Conservation (phyloP, 2,329 filamentous ascomycete species). For the Lachnellula willkommii region DNA sequence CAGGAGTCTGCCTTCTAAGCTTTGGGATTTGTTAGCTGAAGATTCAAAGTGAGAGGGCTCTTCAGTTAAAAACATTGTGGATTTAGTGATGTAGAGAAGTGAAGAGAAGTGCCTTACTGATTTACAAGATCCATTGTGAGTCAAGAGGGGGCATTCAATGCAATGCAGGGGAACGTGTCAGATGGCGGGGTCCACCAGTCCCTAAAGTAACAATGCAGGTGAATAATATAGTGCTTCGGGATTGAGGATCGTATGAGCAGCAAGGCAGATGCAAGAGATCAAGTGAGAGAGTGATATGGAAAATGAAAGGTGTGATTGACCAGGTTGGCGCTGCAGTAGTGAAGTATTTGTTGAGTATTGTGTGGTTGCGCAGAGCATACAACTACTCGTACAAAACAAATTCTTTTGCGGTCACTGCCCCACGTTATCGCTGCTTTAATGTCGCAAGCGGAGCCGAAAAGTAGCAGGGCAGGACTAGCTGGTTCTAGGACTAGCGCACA, state of each 20-base stretch:
- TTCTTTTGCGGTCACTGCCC: not conserved
- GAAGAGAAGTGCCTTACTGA: conserved; percentile 39
- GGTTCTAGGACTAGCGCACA: too few species aligned
- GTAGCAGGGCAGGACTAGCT: too few species aligned
- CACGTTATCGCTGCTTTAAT: not conserved
- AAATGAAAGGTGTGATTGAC: not conserved
- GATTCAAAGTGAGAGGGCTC: conserved; percentile 39
- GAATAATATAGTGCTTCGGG: not conserved
- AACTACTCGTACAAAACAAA: not conserved
- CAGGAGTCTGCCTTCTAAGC: conserved; percentile 85
- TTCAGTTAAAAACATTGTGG: conserved; percentile 35
- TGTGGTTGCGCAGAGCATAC: not conserved
- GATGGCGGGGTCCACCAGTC: not conserved
- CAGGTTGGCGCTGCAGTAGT: not conserved
- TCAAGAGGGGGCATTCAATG: too few species aligned
- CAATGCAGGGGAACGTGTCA: not conserved
- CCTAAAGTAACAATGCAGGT: too few species aligned
- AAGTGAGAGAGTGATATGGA: not conserved
- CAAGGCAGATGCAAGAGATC: not conserved
- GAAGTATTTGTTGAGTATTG: not conserved
- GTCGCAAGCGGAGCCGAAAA: too few species aligned
- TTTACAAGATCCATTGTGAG: conserved; percentile 55
- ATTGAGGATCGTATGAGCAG: not conserved
- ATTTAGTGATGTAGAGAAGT: not conserved
- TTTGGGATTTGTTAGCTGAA: conserved; percentile 41